Percentiles rank a stretch among this genome's conserved stretches.
These are phyloP conservation scores for Fusarium transvaalense DNA, from an alignment of 2,329 filamentous ascomycete genomes.

Conservation along the genomic window DNA sequence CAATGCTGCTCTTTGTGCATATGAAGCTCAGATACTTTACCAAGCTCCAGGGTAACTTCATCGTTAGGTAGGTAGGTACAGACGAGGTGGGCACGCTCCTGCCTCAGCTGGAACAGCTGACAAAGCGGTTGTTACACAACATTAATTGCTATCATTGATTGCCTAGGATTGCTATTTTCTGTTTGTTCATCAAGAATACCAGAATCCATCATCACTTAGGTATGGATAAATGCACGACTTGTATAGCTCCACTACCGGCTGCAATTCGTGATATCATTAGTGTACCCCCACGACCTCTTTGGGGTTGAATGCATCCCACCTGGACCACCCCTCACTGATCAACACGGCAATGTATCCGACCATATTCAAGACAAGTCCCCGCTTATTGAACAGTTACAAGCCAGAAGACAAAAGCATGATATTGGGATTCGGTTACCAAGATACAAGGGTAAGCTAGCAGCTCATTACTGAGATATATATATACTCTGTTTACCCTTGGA, in stretches of 20 bases:
- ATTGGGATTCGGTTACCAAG: constrained; percentile 12
- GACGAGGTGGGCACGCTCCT: background rate
- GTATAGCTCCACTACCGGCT: constrained; percentile 8
- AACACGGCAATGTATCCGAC: constrained; percentile 24
- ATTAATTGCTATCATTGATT: background rate
- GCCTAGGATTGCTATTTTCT: background rate
- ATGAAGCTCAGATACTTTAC: background rate
- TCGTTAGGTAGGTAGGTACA: background rate
- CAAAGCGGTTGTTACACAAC: constrained; percentile 12
- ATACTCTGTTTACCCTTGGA: constrained; percentile 1
- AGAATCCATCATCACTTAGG: no score
- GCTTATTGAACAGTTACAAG: constrained; percentile 23
- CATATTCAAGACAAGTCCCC: constrained; percentile 7
- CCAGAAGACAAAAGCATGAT: constrained; percentile 23
- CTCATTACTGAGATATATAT: constrained; percentile 16
- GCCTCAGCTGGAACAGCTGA: background rate
- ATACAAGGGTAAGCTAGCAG: constrained; percentile 7
- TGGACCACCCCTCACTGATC: constrained; percentile 33
- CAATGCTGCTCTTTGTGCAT: background rate
- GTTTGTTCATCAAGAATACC: background rate
- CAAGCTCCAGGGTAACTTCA: constrained; percentile 26
- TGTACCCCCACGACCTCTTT: constrained; percentile 36
- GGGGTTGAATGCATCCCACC: constrained; percentile 26
- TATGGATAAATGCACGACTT: background rate
- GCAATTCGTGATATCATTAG: constrained; percentile 12